Conservation (phyloP, 495 filamentous ascomycete genomes). For the Bacidia gigantensis region DNA sequence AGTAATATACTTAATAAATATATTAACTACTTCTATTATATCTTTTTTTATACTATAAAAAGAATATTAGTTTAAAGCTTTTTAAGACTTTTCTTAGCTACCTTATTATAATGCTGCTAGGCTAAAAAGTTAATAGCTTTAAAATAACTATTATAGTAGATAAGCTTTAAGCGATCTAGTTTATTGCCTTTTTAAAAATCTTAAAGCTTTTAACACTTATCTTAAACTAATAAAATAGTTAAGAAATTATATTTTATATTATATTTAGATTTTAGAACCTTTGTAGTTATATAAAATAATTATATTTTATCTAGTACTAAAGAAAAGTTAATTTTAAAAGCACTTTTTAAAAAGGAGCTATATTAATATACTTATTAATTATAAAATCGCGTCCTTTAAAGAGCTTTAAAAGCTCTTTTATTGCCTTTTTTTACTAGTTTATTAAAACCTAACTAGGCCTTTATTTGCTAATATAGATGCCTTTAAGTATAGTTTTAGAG, state of each 20-base stretch:
- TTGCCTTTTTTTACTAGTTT: not conserved
- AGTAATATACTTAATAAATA: slow-evolving; percentile 1
- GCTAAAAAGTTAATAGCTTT: slow-evolving; percentile 4
- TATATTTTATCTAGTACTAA: not conserved
- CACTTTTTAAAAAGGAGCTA: not conserved
- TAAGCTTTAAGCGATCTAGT: not conserved
- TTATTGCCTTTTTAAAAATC: not conserved
- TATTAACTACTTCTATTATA: not conserved
- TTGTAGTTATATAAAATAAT: slow-evolving; percentile 2
- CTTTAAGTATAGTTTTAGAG: not conserved
- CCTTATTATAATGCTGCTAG: not conserved
- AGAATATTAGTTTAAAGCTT: slow-evolving; percentile 1
- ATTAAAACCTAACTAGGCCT: not conserved
- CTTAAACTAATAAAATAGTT: not conserved
- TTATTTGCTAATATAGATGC: not conserved
- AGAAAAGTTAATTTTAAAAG: not conserved
- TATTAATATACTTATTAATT: not conserved
- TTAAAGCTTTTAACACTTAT: not conserved
- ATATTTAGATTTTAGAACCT: not conserved
- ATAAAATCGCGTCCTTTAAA: not conserved
- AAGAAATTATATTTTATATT: slow-evolving; percentile 3
- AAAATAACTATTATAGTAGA: not conserved
- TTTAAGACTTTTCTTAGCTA: slow-evolving; percentile 3
- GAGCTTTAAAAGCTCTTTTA: not conserved
- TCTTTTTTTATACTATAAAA: not conserved